A percentile compares a stretch with the other conserved stretches of the same genome.
Evolutionary conservation across 2,329 filamentous ascomycete genomes (phyloP).

Genomic region (Didymella exigua): DNA sequence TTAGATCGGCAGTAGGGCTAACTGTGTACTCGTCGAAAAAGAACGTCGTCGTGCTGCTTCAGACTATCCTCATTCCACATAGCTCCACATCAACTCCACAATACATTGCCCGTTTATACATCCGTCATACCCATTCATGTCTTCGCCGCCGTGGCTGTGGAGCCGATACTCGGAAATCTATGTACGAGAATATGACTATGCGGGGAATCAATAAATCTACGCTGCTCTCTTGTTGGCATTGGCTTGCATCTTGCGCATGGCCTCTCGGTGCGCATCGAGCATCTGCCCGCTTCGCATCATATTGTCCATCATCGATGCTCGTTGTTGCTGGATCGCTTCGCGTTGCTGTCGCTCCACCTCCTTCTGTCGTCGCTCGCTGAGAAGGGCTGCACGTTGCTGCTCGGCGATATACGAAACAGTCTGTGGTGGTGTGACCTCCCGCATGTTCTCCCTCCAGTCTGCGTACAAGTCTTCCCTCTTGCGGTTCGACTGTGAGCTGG

Average conservation of each 20-base stretch:
- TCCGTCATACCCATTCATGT: background rate
- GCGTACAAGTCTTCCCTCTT: conserved; percentile 45
- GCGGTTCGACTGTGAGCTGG: conserved; percentile 32
- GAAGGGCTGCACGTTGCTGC: conserved; percentile 53
- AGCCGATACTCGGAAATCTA: conserved; percentile 4
- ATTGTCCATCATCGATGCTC: conserved; percentile 70
- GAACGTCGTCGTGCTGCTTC: background rate
- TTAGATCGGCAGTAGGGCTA: background rate
- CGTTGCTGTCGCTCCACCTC: conserved; percentile 65
- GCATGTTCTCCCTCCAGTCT: conserved; percentile 44
- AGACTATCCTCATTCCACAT: background rate
- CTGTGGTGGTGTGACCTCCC: conserved; percentile 30
- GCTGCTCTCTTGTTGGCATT: conserved; percentile 53
- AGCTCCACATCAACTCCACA: background rate
- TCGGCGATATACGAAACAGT: conserved; percentile 37
- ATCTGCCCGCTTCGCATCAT: conserved; percentile 78
- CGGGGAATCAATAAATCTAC: conserved; percentile 16
- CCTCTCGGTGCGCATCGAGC: conserved; percentile 76
- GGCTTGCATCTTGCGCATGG: conserved; percentile 79
- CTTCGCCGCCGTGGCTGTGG: background rate
- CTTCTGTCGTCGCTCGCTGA: conserved; percentile 68
- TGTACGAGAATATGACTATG: background rate
- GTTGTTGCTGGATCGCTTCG: conserved; percentile 61
- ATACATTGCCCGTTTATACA: background rate
- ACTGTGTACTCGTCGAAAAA: background rate